A percentile compares a stretch with the other conserved stretches of the same genome.
Conservation (phyloP, 345 rosid species). For the Linum lewisii region DNA sequence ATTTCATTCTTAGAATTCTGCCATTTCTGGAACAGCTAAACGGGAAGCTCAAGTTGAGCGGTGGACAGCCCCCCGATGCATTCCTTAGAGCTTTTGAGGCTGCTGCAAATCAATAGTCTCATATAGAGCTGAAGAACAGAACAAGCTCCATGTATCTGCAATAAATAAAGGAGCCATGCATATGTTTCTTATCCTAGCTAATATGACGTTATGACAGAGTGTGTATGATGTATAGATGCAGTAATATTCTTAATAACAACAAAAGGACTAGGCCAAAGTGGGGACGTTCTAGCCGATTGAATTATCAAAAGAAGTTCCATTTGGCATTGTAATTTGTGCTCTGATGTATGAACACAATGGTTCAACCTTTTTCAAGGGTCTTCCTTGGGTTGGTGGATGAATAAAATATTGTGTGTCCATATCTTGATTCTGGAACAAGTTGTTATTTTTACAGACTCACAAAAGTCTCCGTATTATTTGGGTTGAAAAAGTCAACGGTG, state of each 20-base stretch:
- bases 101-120: slow-evolving; percentile 25
- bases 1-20: neutral
- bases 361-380: neutral
- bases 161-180: neutral
- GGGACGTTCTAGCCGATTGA: too few relatives aligned
- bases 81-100: slow-evolving; percentile 57
- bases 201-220: too few relatives aligned
- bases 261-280: too few relatives aligned
- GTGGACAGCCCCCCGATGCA: slow-evolving; percentile 70
- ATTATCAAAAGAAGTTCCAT: neutral
- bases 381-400: neutral
- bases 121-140: neutral
- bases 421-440: neutral
- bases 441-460: neutral
- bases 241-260: too few relatives aligned
- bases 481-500: neutral
- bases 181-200: neutral
- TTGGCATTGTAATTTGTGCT: neutral
- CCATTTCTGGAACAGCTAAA: slow-evolving; percentile 50
- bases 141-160: neutral
- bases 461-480: neutral
- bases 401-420: neutral
- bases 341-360: neutral
- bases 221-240: too few relatives aligned
- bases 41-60: slow-evolving; percentile 60